A percentile compares a stretch with the other conserved stretches of the same genome.
Conservation (phyloP, 495 filamentous ascomycete genomes). For the Neohortaea acidophila region DNA sequence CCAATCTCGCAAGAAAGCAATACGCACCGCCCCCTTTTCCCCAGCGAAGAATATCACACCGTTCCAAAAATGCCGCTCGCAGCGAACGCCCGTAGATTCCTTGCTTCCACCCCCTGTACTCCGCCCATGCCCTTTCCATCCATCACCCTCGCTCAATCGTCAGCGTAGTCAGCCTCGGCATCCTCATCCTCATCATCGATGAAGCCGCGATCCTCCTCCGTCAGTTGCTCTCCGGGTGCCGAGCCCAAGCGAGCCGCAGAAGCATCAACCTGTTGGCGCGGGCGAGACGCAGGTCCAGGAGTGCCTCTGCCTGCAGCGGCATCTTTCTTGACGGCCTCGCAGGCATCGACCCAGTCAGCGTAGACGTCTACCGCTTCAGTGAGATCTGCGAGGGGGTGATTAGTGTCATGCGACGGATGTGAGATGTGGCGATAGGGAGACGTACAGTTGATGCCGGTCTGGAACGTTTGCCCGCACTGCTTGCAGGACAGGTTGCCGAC, state of each 20-base stretch:
- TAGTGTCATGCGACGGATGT: too few relatives aligned
- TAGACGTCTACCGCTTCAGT: slow-evolving; percentile 88
- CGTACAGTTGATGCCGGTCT: slow-evolving; percentile 84
- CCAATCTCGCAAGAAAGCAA: too few relatives aligned
- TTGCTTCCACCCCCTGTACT: too few relatives aligned
- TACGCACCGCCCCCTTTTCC: too few relatives aligned
- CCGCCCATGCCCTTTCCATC: too few relatives aligned
- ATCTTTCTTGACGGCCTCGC: slow-evolving; percentile 62
- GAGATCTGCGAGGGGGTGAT: slow-evolving; percentile 42
- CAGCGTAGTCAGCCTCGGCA: slow-evolving; percentile 29
- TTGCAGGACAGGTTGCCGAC: slow-evolving; percentile 77
- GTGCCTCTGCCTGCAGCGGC: slow-evolving; percentile 4
- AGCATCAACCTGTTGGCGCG: not conserved
- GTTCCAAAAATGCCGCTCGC: too few relatives aligned
- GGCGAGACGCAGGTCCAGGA: not conserved
- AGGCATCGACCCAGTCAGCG: slow-evolving; percentile 95
- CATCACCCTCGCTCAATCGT: slow-evolving; percentile 17
- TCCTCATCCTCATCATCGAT: slow-evolving; percentile 26
- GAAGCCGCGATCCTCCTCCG: slow-evolving; percentile 21
- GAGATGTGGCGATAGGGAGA: not conserved
- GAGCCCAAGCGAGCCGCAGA: slow-evolving; percentile 9
- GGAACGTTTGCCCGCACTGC: slow-evolving; percentile 82
- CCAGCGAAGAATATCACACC: too few relatives aligned
- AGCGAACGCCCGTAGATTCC: too few relatives aligned
- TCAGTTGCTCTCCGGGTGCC: slow-evolving; percentile 17